These are phyloP conservation scores for Fusarium anguioides DNA, from an alignment of 2,329 filamentous ascomycete species.

Conservation along the genomic window DNA sequence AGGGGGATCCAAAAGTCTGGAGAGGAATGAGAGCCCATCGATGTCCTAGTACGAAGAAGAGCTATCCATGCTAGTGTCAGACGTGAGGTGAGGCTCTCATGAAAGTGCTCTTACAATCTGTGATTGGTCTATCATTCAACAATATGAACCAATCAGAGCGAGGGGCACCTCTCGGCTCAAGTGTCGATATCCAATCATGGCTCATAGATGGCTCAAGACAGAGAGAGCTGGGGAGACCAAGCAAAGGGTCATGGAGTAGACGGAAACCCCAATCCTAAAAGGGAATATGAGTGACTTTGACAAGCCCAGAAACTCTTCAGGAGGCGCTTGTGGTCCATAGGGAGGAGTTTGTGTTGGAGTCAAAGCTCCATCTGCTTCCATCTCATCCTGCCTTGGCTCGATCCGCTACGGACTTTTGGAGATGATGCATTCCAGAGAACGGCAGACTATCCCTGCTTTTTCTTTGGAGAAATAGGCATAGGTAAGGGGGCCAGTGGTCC, in stretches of 20 bases:
- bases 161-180: conserved; percentile 21
- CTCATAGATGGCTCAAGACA: conserved; percentile 34
- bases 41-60: conserved; percentile 39
- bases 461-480: conserved; percentile 19
- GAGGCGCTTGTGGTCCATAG: conserved; percentile 30
- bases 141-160: conserved; percentile 18
- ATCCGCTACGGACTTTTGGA: conserved; percentile 21
- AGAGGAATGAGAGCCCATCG: conserved; percentile 41
- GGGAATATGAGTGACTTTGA: conserved; percentile 44
- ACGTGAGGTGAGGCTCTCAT: conserved; percentile 51
- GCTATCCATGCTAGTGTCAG: conserved; percentile 48
- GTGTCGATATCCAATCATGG: conserved; percentile 19
- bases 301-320: conserved; percentile 30
- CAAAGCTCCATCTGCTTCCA: conserved; percentile 9
- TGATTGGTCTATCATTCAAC: conserved; percentile 45
- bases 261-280: conserved; percentile 41
- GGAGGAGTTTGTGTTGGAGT: conserved; percentile 11
- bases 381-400: conserved; percentile 19
- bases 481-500: background rate
- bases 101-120: conserved; percentile 43
- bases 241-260: conserved; percentile 40
- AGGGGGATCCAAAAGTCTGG: conserved; percentile 33
- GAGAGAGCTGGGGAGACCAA: conserved; percentile 33
- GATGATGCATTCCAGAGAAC: conserved; percentile 35
- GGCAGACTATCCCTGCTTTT: conserved; percentile 27